Conservation (phyloP, 2,329 filamentous ascomycete species). For the Beauveria caledonica region DNA sequence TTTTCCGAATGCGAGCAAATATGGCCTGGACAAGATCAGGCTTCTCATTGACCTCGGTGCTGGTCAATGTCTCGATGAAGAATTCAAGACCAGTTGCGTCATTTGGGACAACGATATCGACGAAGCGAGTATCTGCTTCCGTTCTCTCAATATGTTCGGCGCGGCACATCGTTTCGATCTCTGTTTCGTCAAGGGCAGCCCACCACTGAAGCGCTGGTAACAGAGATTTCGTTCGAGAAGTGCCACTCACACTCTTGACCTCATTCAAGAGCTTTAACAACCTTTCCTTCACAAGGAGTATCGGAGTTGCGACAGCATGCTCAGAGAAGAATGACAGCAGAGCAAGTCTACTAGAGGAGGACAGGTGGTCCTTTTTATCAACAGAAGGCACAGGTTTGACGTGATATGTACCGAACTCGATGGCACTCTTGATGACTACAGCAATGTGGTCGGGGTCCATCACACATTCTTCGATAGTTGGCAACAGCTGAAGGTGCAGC, state of each 20-base stretch:
- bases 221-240: constrained; percentile 64
- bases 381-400: constrained; percentile 25
- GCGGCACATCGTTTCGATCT: constrained; percentile 37
- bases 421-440: constrained; percentile 43
- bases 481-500: constrained; percentile 59
- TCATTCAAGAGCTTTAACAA: constrained; percentile 66
- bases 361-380: constrained; percentile 47
- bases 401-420: constrained; percentile 34
- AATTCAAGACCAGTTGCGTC: constrained; percentile 43
- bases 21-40: constrained; percentile 52
- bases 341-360: constrained; percentile 53
- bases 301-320: constrained; percentile 61
- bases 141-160: constrained; percentile 34
- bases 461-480: constrained; percentile 75
- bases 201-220: constrained; percentile 67
- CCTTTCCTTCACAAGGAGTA: constrained; percentile 59
- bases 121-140: constrained; percentile 35
- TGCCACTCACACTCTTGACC: constrained; percentile 61
- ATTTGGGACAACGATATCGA: constrained; percentile 46
- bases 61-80: constrained; percentile 40
- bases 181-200: constrained; percentile 45
- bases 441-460: constrained; percentile 67
- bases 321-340: constrained; percentile 66
- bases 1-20: constrained; percentile 59
- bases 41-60: constrained; percentile 29